A percentile compares a stretch with the other conserved stretches of the same genome.
Conservation (phyloP, 2,329 filamentous ascomycete genomes). For the Orbilia javanica region DNA sequence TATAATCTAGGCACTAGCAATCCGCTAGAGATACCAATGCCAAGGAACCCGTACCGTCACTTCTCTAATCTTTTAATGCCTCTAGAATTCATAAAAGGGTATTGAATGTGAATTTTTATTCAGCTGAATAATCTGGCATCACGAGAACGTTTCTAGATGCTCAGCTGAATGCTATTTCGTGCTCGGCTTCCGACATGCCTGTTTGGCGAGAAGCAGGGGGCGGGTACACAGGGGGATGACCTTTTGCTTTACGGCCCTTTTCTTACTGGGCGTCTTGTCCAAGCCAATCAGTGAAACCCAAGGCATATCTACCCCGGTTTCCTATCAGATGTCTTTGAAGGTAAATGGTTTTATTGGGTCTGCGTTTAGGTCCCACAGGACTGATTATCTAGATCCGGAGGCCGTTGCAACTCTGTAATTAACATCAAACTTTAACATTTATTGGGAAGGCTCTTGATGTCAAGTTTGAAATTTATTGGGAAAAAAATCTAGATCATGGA, state of each 20-base stretch:
- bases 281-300: constrained; percentile 7
- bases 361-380: constrained; percentile 30
- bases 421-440: constrained; percentile 16
- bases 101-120: not conserved
- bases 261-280: constrained; percentile 25
- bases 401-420: constrained; percentile 1
- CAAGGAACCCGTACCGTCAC: constrained; percentile 13
- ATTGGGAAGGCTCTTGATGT: constrained; percentile 30
- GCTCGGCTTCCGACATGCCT: constrained; percentile 41
- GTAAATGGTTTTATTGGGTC: constrained; percentile 22
- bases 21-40: constrained; percentile 29
- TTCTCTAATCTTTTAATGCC: constrained; percentile 12
- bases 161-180: constrained; percentile 18
- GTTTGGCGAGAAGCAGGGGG: constrained; percentile 22
- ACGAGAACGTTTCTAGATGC: constrained; percentile 4
- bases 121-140: constrained; percentile 28
- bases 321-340: constrained; percentile 21
- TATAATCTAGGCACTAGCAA: constrained; percentile 35
- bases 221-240: constrained; percentile 2
- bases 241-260: constrained; percentile 8
- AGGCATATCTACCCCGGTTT: constrained; percentile 6
- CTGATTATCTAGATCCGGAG: constrained; percentile 36
- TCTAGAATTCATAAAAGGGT: not conserved
- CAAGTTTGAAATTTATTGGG: constrained; percentile 14
- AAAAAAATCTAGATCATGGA: constrained; percentile 40